Evolutionary conservation across 1,284 basidiomycete species (phyloP), one percentile per base, ranked within the genome.

Genomic region (Ceraceosorus bombacis): DNA sequence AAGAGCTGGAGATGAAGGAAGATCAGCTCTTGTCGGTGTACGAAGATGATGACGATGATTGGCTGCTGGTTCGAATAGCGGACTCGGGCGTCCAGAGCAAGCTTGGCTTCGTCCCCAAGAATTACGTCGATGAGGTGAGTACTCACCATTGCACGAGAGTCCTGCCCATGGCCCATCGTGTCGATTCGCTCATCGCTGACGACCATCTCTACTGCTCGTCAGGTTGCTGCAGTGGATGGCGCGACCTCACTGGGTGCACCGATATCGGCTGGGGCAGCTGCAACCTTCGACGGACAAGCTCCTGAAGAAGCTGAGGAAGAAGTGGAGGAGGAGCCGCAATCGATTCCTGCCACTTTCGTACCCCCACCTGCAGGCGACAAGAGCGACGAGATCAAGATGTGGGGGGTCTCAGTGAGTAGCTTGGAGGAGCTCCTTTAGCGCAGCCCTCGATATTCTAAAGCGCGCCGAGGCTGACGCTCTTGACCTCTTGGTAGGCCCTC

Each of bases 361-460:
- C 52, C 68, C 12, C 64, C 62, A 4, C 59, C 65, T 5, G 46
- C 62, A 8, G 51, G 60, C 36, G 66, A 66, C 61, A 74, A 71
- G 60, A 61, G 64, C 41, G 75, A 77, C 54, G 72, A 71, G 46
- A 77, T 76, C 64, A 69, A 72, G 49, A 77, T 77, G 75, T 77
- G 75, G 75, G 61, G 71, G 50, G 74, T 76, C 12, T 70, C 72
- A 13, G 70, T 66, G 39, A 57, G 63, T 65, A 27, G 27, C 10
- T 10, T 49, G 4, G 8, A 5, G 50, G 50, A 7, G 50, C 50
- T 15, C 50, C 27, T 7, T 15, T 51, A 13, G 50, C 10, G 27
- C 13, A 9, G 27, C 8, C 27, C 8, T 13, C 8, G n/a, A 10
- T 36, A 2, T 9, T 36, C 2, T 15, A n/a, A 51, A 15, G 2